Evolutionary conservation across 2,329 filamentous ascomycete genomes (phyloP).

Genomic region (Hirsutella minnesotensis): DNA sequence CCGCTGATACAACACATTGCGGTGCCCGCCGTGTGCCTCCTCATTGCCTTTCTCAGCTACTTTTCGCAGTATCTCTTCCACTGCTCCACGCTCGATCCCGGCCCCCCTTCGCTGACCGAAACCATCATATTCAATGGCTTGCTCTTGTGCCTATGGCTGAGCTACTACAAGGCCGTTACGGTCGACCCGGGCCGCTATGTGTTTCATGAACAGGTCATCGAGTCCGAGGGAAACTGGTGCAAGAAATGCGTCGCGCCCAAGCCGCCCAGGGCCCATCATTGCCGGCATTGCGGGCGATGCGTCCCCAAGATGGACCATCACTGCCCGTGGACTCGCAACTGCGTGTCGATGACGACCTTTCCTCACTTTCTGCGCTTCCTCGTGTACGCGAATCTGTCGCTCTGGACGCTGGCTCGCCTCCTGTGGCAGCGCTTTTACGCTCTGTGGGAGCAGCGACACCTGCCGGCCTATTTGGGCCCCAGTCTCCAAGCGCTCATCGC

Average conservation of each 20-base stretch:
- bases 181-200: conserved; percentile 45
- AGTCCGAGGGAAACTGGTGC: conserved; percentile 48
- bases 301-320: conserved; percentile 79
- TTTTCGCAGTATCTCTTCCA: conserved; percentile 61
- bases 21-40: conserved; percentile 52
- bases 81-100: conserved; percentile 42
- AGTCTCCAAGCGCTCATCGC: conserved; percentile 44
- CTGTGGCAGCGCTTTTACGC: conserved; percentile 45
- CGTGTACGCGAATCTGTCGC: conserved; percentile 52
- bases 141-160: conserved; percentile 52
- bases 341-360: conserved; percentile 70
- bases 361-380: conserved; percentile 77
- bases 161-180: conserved; percentile 51
- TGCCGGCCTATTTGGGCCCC: conserved; percentile 67
- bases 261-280: conserved; percentile 71
- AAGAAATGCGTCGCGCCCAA: conserved; percentile 64
- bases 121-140: conserved; percentile 54
- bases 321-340: conserved; percentile 77
- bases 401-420: conserved; percentile 49
- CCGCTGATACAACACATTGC: conserved; percentile 42
- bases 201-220: conserved; percentile 26
- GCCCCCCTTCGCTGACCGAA: conserved; percentile 45
- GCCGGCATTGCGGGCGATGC: conserved; percentile 61
- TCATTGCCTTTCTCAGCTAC: conserved; percentile 61
- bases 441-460: conserved; percentile 52